A percentile compares a stretch with the other conserved stretches of the same genome.
These are phyloP conservation scores for Teunomyces kruisii DNA, from an alignment of 805 yeast species.

Conservation along the genomic window DNA sequence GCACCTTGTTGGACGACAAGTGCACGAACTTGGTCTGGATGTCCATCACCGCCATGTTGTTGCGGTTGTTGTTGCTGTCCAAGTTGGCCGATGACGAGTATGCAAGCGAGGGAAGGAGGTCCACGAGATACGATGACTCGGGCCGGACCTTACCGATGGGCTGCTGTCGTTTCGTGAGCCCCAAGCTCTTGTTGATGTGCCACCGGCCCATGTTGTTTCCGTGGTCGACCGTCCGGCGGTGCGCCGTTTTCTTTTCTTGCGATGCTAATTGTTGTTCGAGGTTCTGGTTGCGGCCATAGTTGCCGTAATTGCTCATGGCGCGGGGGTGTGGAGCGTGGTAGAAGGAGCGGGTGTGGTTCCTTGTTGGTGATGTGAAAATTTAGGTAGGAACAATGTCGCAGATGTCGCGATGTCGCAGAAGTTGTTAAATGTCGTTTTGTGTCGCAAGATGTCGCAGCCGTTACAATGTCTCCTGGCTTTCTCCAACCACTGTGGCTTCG, in stretches of 20 bases:
- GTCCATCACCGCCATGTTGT: constrained; percentile 54
- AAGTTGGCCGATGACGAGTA: constrained; percentile 40
- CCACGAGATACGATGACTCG: constrained; percentile 62
- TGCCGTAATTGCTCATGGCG: constrained; percentile 5
- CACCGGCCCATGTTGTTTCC: constrained; percentile 73
- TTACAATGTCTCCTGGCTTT: too few species aligned
- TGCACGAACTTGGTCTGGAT: constrained; percentile 82
- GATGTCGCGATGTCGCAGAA: neutral
- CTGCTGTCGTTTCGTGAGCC: constrained; percentile 29
- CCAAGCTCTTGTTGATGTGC: constrained; percentile 46
- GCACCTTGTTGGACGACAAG: constrained; percentile 84
- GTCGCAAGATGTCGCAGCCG: too few species aligned
- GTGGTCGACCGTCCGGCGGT: constrained; percentile 74
- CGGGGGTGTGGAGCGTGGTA: neutral
- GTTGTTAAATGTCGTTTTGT: too few species aligned
- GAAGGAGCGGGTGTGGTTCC: neutral
- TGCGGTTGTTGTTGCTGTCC: constrained; percentile 21
- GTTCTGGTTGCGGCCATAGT: constrained; percentile 19
- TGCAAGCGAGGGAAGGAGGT: constrained; percentile 65
- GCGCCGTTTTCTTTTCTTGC: constrained; percentile 52
- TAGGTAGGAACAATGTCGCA: neutral
- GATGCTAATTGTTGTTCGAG: constrained; percentile 43
- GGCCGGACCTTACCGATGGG: constrained; percentile 61
- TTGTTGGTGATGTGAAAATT: neutral
- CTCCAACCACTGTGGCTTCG: neutral